A percentile compares a stretch with the other conserved stretches of the same genome.
Evolutionary conservation across 2,329 filamentous ascomycete species (phyloP).

Genomic region (Penicillium olsonii): DNA sequence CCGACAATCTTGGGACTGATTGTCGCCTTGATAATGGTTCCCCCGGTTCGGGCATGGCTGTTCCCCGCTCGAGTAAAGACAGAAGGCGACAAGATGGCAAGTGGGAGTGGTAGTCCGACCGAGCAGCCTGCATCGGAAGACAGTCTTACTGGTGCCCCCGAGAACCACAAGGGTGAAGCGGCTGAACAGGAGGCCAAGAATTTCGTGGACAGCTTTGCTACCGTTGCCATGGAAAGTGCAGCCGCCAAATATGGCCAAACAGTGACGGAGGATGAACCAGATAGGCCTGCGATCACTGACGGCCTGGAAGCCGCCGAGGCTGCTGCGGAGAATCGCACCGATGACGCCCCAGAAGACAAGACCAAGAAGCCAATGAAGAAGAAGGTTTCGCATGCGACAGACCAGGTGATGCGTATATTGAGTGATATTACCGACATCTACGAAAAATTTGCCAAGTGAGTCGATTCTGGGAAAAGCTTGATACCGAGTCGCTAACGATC

Average conservation of each 20-base stretch:
- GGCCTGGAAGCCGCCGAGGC: conserved; percentile 60
- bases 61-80: conserved; percentile 73
- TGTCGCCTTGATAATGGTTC: conserved; percentile 67
- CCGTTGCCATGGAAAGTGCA: conserved; percentile 72
- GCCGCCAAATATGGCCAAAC: conserved; percentile 73
- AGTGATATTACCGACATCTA: conserved; percentile 64
- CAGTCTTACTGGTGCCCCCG: conserved; percentile 74
- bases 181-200: conserved; percentile 81
- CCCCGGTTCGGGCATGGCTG: conserved; percentile 60
- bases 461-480: conserved; percentile 2
- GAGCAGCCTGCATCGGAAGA: conserved; percentile 75
- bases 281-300: conserved; percentile 43
- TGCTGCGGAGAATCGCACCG: conserved; percentile 55
- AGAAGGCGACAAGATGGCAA: conserved; percentile 64
- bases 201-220: conserved; percentile 73
- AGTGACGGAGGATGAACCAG: conserved; percentile 52
- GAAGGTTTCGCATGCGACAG: conserved; percentile 74
- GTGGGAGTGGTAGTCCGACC: conserved; percentile 55
- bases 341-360: conserved; percentile 56
- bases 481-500: background rate
- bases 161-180: conserved; percentile 79
- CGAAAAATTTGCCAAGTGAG: conserved; percentile 63
- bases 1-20: conserved; percentile 61
- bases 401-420: conserved; percentile 69
- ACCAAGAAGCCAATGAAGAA: conserved; percentile 79